These are phyloP conservation scores for Wickerhamomyces subpelliculosus DNA, from an alignment of 805 yeast genomes.

Conservation along the genomic window DNA sequence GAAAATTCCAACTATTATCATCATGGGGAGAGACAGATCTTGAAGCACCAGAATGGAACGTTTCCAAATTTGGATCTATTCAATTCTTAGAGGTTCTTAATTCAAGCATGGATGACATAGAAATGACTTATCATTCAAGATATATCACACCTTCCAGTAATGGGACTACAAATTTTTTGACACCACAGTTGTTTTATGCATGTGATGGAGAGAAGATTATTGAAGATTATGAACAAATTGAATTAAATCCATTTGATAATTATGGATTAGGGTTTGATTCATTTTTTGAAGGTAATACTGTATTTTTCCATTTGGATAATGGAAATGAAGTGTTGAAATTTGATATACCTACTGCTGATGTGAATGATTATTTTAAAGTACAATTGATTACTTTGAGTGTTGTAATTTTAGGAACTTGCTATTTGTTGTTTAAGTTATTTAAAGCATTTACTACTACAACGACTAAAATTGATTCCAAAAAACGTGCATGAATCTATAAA, in stretches of 20 bases:
- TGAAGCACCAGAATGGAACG: slow-evolving; percentile 48
- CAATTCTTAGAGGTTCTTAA: slow-evolving; percentile 31
- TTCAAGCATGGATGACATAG: slow-evolving; percentile 16
- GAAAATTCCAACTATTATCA: slow-evolving; percentile 25
- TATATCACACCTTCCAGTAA: slow-evolving; percentile 34
- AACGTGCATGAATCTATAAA: too few relatives aligned
- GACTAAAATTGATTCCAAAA: too few relatives aligned
- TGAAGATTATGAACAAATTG: slow-evolving; percentile 18
- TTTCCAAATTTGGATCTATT: slow-evolving; percentile 39
- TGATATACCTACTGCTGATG: slow-evolving; percentile 37
- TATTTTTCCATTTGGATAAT: slow-evolving; percentile 28
- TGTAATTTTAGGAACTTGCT: slow-evolving; percentile 28
- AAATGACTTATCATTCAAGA: slow-evolving; percentile 44
- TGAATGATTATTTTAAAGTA: slow-evolving; percentile 21
- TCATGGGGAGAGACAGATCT: slow-evolving; percentile 51
- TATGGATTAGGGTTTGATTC: slow-evolving; percentile 37
- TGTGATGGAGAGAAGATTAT: slow-evolving; percentile 31
- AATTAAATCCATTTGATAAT: slow-evolving; percentile 31
- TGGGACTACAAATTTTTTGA: slow-evolving; percentile 19
- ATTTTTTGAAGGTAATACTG: slow-evolving; percentile 38
- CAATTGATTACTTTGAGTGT: slow-evolving; percentile 29
- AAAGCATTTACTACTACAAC: neutral
- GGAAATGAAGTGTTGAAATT: slow-evolving; percentile 11
- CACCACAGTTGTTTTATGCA: slow-evolving; percentile 42
- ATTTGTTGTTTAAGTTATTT: slow-evolving; percentile 23